These are phyloP conservation scores for Nakaseomyces sp. DNA, from an alignment of 1,139 yeast species.

Conservation along the genomic window DNA sequence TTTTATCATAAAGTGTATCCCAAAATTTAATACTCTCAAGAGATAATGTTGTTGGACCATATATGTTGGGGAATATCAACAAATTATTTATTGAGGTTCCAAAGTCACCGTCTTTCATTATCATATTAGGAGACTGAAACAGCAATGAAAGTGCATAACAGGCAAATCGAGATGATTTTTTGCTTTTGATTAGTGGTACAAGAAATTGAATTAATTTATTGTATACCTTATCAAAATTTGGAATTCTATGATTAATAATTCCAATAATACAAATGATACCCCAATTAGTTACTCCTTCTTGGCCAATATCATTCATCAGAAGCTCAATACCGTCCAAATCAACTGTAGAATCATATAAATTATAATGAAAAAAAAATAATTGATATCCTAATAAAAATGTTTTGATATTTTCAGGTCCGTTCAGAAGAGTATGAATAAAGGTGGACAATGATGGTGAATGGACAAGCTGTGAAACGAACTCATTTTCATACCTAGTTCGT, in stretches of 20 bases:
- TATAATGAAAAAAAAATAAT: background rate
- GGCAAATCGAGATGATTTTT: conserved; percentile 10
- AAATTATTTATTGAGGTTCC: background rate
- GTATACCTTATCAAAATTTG: no score
- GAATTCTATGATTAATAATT: no score
- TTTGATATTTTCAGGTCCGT: background rate
- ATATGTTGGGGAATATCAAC: background rate
- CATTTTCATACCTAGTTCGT: conserved; percentile 14
- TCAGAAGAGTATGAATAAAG: background rate
- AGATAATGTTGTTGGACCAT: background rate
- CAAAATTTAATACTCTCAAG: background rate
- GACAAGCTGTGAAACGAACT: conserved; percentile 5
- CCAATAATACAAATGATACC: conserved; percentile 33
- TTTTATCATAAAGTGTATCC: background rate
- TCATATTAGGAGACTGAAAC: background rate
- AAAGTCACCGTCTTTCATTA: background rate
- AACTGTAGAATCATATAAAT: background rate
- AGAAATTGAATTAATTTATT: conserved; percentile 36
- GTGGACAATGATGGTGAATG: background rate
- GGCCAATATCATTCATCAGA: background rate
- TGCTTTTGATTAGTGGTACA: conserved; percentile 39
- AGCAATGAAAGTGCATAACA: background rate
- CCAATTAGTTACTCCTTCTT: conserved; percentile 29
- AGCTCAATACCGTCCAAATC: background rate
- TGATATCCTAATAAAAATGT: background rate